Evolutionary conservation across 129 eudicot genomes (phyloP), one percentile per base, ranked within the genome.

Genomic region (Flaveria linearis): DNA sequence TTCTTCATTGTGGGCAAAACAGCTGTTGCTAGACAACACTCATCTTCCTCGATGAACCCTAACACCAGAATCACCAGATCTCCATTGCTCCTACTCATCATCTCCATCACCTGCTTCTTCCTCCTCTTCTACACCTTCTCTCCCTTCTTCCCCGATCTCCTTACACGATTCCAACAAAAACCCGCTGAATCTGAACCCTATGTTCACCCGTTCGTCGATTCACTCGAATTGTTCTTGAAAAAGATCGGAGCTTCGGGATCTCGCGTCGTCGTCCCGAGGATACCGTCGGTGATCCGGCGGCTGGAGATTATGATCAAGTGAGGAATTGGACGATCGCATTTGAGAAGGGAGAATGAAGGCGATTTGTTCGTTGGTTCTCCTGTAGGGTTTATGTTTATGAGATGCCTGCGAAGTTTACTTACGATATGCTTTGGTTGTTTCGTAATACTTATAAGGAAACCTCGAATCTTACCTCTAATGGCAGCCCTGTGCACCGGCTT

Each of bases 401-500:
- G 57, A 94, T 94, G 99, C 99, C 97, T 14, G 43, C 75, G 3
- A 94, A 89, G 33, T 94, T 91, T 60, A 94, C 99, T 49, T 91
- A 86, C 12, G 99, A 94, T 87, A 72, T 94, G 93, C 93, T 94
- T 33, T 72, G 66, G 88, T 55, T 94, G 82, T 94, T 89, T 39
- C 84, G 69, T 9, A 82, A 81, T 74, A 87, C 92, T 9, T 94
- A 86, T 64, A 86, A 41, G 71, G 92, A 87, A 49, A 94, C 97
- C 39, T 71, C 47, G 18, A 94, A 91, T 86, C 86, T 88, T 67
- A 94, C 98, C 52, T 94, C 99, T 16, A 94, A 94, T 79, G 99
- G 99, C 23, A 94, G 99, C 41, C 99, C 99, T 0, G 99, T 91
- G 41, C 99, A 91, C 71, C 85, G 99, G 7, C 85, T 94, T 22